These are phyloP conservation scores for Microsporum ferrugineum DNA, from an alignment of 2,329 filamentous ascomycete genomes.

Conservation along the genomic window DNA sequence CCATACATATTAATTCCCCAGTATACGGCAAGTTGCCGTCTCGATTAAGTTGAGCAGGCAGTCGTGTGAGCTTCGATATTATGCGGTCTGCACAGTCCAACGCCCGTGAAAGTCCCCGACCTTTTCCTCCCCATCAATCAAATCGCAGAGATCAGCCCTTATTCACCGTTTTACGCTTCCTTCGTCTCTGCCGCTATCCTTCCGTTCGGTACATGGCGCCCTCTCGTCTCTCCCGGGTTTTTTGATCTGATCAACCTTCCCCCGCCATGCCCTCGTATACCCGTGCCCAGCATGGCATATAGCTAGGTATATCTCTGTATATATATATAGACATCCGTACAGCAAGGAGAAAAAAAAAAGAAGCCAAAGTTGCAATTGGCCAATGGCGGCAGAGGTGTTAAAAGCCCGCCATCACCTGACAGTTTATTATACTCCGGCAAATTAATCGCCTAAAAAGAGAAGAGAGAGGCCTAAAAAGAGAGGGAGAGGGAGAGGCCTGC, in stretches of 20 bases:
- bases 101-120: neutral
- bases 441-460: neutral
- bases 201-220: neutral
- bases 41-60: conserved; percentile 1
- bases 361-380: neutral
- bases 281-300: neutral
- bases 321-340: neutral
- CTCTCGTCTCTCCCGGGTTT: neutral
- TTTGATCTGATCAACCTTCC: neutral
- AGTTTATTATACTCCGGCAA: neutral
- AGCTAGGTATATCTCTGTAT: neutral
- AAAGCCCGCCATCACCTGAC: neutral
- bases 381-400: neutral
- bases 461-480: too few relatives aligned
- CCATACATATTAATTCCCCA: neutral
- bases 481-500: neutral
- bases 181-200: neutral
- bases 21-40: neutral
- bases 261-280: neutral
- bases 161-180: neutral
- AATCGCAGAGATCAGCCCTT: neutral
- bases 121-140: neutral
- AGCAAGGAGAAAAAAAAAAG: neutral
- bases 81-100: neutral
- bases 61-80: neutral